These are phyloP conservation scores for Ichthyophthirius multifiliis DNA, from an alignment of 169 alveolate genomes.

Conservation along the genomic window DNA sequence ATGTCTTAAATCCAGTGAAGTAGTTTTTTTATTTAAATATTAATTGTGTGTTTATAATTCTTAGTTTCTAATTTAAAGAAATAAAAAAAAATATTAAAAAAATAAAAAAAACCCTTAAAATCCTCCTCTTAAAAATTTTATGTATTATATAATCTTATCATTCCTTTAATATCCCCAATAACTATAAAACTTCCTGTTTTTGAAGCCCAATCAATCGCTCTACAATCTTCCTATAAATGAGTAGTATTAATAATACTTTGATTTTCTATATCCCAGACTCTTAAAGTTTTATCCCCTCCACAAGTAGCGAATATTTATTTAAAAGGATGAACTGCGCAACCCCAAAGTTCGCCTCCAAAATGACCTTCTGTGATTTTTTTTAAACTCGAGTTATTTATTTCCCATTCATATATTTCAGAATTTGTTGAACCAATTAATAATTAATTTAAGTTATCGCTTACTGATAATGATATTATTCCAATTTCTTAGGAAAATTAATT, in stretches of 20 bases:
- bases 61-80: constrained; percentile 46
- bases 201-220: constrained; percentile 83
- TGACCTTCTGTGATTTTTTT: constrained; percentile 64
- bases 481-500: constrained; percentile 29
- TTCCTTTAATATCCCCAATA: constrained; percentile 75
- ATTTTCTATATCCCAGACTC: constrained; percentile 83
- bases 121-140: too few species aligned
- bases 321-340: constrained; percentile 65
- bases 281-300: constrained; percentile 84
- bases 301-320: constrained; percentile 72
- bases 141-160: too few species aligned
- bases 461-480: constrained; percentile 34
- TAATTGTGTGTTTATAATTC: constrained; percentile 30
- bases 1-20: constrained; percentile 83
- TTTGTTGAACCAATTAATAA: constrained; percentile 75
- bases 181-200: constrained; percentile 67
- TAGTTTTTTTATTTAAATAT: constrained; percentile 10
- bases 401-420: constrained; percentile 65
- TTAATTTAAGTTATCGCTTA: constrained; percentile 47
- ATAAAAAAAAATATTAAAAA: too few species aligned
- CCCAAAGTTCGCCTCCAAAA: constrained; percentile 86
- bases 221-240: too few species aligned
- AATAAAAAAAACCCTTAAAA: too few species aligned
- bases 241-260: too few species aligned
- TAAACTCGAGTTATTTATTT: background rate